Base-by-base conservation (phyloP, 257 asterid genomes). In the Echites panduratus region DNA sequence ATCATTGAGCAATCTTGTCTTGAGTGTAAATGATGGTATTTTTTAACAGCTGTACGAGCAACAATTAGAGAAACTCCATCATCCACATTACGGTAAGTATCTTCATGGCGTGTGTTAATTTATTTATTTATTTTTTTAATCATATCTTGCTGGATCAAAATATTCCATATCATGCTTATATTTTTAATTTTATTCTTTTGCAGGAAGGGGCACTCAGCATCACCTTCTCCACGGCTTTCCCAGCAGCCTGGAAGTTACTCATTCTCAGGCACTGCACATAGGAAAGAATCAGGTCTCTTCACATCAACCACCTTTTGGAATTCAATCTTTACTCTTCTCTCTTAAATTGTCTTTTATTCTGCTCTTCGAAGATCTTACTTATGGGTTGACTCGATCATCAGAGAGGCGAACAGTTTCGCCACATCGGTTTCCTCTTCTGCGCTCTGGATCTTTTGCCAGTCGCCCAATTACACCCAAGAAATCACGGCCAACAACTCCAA, bases 391-490 rank as follows among this genome's bases (percentile, higher is more conserved):
- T 73, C 79, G 66, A 43, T 64, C 67, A 74, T 65, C 89, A 91
- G 97, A 86, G 73, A 94, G 78, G 77, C 83, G 96, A 77, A 76
- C 93, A 40, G 89, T 73, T 70, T 91, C 99, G 20, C 97, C 99
- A 1, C 91, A 79, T 79, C 85, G 92, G 68, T 94, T 91, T 83
- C 93, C 99, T 64, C 92, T 90, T 70, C 73, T 88, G 41, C 93
- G 97, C 13, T 84, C 96, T 27, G 95, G 87, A 54, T 89, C 98
- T 44, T 79, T 90, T 56, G 83, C 92, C 19, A 84, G 96, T 73
- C 86, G 89, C 78, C 89, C 84, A 61, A 72, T 86, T 4, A 89
- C 96, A 3, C 97, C 97, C 16, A 94, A 84, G 77, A 78, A 83
- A 75, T 91, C 97, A 22, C 82, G 85, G 22, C 52, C 96, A 5